phyloP scores from a whole-genome alignment of 768 basidiomycete species.

The Lentinula sp. region DNA sequence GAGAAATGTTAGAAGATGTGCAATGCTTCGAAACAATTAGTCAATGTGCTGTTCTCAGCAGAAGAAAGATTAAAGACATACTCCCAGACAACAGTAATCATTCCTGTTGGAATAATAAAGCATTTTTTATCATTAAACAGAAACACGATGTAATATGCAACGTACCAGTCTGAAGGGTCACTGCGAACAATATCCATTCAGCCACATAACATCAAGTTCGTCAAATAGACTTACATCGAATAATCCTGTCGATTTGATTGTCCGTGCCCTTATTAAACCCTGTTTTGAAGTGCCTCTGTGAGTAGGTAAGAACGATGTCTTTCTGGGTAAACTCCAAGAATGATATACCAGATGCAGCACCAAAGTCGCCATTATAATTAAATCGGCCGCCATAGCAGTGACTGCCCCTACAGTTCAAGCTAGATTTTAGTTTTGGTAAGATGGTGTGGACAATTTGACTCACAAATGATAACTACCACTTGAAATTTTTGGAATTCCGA shows the following conservation, averaged over 20 bases:
- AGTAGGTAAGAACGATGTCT: neutral
- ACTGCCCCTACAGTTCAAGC: neutral
- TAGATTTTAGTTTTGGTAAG: neutral
- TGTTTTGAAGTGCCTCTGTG: neutral
- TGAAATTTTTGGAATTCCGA: neutral
- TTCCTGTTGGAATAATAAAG: neutral
- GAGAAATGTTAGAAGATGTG: neutral
- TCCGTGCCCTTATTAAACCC: neutral
- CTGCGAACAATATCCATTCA: neutral
- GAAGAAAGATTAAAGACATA: neutral
- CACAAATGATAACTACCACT: neutral
- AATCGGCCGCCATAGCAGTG: neutral
- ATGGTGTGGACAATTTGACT: neutral
- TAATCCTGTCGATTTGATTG: neutral
- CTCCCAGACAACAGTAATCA: neutral
- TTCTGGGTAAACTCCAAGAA: neutral
- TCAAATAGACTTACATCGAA: neutral
- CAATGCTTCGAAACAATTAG: neutral
- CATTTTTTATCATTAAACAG: neutral
- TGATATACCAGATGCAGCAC: neutral
- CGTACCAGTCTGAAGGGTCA: neutral
- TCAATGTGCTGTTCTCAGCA: too few relatives aligned
- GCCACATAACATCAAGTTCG: neutral
- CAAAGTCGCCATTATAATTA: neutral
- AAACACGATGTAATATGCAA: too few relatives aligned